These are phyloP conservation scores for Haematococcus sp. DNA, from an alignment of 139 green algal genomes.

Conservation along the genomic window DNA sequence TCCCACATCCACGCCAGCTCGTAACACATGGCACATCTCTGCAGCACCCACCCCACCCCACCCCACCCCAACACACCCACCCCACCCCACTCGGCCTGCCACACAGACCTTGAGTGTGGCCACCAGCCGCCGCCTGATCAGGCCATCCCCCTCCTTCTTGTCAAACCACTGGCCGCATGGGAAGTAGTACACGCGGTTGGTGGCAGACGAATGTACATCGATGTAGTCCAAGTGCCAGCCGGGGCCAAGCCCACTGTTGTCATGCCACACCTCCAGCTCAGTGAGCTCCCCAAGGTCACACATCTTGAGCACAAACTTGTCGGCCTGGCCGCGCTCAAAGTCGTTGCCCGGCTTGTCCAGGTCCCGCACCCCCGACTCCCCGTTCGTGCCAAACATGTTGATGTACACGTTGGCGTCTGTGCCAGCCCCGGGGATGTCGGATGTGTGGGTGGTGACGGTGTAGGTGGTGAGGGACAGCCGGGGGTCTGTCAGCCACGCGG, in stretches of 20 bases:
- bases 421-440: slow-evolving; percentile 46
- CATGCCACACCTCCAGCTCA: slow-evolving; percentile 50
- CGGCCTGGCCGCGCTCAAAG: slow-evolving; percentile 39
- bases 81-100: no score
- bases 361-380: slow-evolving; percentile 23
- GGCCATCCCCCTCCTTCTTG: slow-evolving; percentile 32
- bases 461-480: slow-evolving; percentile 30
- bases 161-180: slow-evolving; percentile 53
- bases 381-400: slow-evolving; percentile 47
- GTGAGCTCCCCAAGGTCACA: slow-evolving; percentile 35
- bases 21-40: no score
- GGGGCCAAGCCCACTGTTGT: slow-evolving; percentile 27
- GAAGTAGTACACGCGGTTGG: slow-evolving; percentile 53
- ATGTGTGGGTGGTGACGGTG: slow-evolving; percentile 38
- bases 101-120: slow-evolving; percentile 15
- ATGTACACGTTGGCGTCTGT: slow-evolving; percentile 60
- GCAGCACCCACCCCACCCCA: no score
- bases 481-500: slow-evolving; percentile 32
- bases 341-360: slow-evolving; percentile 37
- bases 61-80: no score
- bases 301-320: slow-evolving; percentile 40
- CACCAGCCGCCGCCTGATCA: slow-evolving; percentile 26
- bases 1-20: no score
- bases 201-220: slow-evolving; percentile 36
- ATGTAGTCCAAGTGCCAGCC: slow-evolving; percentile 66